These are phyloP conservation scores for Avena sativa DNA, from an alignment of 176 grass and related monocot genomes.

Conservation along the genomic window DNA sequence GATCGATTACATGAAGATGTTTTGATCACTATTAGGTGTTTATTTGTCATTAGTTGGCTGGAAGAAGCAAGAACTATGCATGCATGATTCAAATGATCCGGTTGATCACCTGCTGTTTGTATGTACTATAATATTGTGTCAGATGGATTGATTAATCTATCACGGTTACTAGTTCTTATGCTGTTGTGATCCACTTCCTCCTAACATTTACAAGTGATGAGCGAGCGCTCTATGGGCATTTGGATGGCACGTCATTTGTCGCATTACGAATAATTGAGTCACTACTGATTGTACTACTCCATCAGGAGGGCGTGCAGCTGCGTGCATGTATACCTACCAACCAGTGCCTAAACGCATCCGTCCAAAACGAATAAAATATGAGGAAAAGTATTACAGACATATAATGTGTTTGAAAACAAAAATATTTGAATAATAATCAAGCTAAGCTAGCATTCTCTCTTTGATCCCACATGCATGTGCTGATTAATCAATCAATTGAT, in stretches of 20 bases:
- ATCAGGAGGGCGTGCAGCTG: not conserved
- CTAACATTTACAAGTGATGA: not conserved
- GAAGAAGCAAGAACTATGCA: constrained; percentile 23
- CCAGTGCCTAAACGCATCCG: constrained; percentile 7
- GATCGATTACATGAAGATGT: constrained; percentile 22
- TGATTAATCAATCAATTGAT: not conserved
- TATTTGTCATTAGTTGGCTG: constrained; percentile 12
- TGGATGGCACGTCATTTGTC: too few species aligned
- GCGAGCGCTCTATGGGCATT: not conserved
- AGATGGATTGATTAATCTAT: not conserved
- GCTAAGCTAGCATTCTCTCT: not conserved
- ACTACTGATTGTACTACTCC: not conserved
- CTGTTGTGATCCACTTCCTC: constrained; percentile 18
- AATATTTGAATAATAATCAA: not conserved
- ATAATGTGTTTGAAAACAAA: not conserved
- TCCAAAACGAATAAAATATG: constrained; percentile 4
- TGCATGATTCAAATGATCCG: constrained; percentile 42
- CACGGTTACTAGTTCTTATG: not conserved
- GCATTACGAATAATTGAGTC: not conserved
- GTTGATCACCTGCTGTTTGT: constrained; percentile 3
- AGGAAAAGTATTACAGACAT: too few species aligned
- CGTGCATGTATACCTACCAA: constrained; percentile 25
- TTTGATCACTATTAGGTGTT: constrained; percentile 10
- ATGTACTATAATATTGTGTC: not conserved
- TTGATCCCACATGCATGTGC: not conserved